phyloP scores from a whole-genome alignment of 2,329 filamentous ascomycete genomes.

The Paecilomyces sp. region DNA sequence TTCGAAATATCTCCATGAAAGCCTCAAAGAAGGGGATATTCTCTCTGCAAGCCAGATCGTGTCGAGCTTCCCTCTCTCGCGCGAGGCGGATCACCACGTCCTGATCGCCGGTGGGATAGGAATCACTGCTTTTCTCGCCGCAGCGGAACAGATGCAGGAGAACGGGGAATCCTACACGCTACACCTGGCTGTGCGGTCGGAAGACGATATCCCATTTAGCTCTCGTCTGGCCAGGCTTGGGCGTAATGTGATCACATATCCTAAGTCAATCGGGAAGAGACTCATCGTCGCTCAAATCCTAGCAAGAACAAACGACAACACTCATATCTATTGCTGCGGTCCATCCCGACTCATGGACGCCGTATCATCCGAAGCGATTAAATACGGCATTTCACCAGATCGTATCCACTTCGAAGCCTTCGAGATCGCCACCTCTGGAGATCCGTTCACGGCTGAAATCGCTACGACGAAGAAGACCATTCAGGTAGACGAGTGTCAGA shows the following conservation, averaged over 20 bases:
- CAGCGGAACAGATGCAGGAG: conserved; percentile 31
- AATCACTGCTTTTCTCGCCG: conserved; percentile 56
- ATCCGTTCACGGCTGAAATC: not conserved
- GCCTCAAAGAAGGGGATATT: conserved; percentile 40
- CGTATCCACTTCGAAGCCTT: conserved; percentile 1
- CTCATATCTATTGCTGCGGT: not conserved
- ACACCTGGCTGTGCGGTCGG: not conserved
- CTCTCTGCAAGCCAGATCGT: conserved; percentile 48
- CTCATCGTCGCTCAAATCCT: not conserved
- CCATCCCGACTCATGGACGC: not conserved
- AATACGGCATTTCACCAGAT: not conserved
- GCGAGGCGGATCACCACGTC: conserved; percentile 49
- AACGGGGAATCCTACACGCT: not conserved
- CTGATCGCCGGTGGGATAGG: conserved; percentile 60
- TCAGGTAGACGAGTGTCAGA: not conserved
- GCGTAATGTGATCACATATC: not conserved
- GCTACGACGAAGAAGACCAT: not conserved
- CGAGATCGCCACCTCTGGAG: not conserved
- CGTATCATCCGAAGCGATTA: not conserved
- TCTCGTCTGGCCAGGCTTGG: not conserved
- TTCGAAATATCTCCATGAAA: conserved; percentile 51
- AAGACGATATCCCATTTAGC: not conserved
- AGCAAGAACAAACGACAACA: no score
- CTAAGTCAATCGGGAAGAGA: not conserved
- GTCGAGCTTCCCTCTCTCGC: conserved; percentile 18